Evolutionary conservation across 768 basidiomycete species (phyloP).

Genomic region (Serpula lacrymans): DNA sequence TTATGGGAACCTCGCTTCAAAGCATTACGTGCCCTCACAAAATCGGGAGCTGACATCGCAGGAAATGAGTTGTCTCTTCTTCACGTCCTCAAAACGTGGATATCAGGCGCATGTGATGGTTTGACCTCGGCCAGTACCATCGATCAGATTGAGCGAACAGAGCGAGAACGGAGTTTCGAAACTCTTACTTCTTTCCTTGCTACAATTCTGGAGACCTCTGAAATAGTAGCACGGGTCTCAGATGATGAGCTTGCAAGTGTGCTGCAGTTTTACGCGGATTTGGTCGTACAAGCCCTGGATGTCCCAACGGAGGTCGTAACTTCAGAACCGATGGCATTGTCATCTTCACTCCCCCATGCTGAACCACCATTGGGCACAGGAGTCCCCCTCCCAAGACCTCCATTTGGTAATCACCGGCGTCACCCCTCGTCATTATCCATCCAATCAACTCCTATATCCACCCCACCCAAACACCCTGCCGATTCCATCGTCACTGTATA

Average conservation of each 20-base stretch:
- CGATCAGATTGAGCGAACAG: constrained; percentile 42
- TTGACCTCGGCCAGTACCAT: constrained; percentile 30
- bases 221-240: constrained; percentile 57
- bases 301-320: constrained; percentile 21
- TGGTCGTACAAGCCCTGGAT: constrained; percentile 54
- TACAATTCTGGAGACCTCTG: constrained; percentile 44
- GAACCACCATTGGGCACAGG: constrained; percentile 22
- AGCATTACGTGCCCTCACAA: constrained; percentile 63
- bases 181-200: constrained; percentile 57
- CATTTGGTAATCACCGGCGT: constrained; percentile 46
- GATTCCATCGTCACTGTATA: constrained; percentile 64
- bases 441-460: constrained; percentile 34
- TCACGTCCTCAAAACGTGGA: constrained; percentile 59
- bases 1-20: constrained; percentile 70
- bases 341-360: constrained; percentile 29
- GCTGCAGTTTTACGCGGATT: constrained; percentile 54
- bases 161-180: constrained; percentile 64
- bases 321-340: constrained; percentile 11
- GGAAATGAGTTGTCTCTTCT: constrained; percentile 63
- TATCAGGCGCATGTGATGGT: constrained; percentile 60
- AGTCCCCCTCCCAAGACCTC: constrained; percentile 20
- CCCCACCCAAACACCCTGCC: constrained; percentile 40
- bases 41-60: constrained; percentile 53
- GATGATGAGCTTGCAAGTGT: constrained; percentile 56
- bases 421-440: constrained; percentile 62